Base-by-base conservation (phyloP, 495 filamentous ascomycete genomes). In the Annulohypoxylon bovei region DNA sequence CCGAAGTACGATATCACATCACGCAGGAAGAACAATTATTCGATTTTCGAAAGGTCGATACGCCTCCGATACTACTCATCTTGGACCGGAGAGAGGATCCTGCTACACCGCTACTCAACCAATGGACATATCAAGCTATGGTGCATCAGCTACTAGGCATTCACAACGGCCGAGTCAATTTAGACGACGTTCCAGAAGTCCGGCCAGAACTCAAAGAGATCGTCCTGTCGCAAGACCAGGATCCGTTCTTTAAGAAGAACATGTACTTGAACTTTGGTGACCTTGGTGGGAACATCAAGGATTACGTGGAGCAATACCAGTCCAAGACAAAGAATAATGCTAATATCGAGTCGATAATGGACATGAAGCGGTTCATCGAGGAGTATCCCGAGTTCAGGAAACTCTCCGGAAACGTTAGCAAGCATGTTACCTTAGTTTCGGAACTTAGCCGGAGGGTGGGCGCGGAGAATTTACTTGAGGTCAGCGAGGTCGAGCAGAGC, bases 121-220 rank as follows among this genome's bases (percentile, higher is more conserved):
- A 99, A 77, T 99, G 95, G 95, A 98, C 95, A 28, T 99, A 99
- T 77, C 95, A 98, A 78, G 96, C 96, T 7, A 98, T 98, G 95
- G 96, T 98, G 1, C 95, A 99, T 75, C 95, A 98, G 69, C 80
- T 98, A 23, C 85, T 98, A 33, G 96, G 95, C 12, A 97, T 99
- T 60, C 85, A 92, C 64, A 97, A 97, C 77, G 95, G 95, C 18
- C 87, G 93, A 20, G 95, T 98, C 3, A 91, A 97, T 73, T 83
- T 99, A 44, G 90, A 88, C 65, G 88, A 92, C 57, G 91, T 97
- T 0, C 94, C 94, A 33, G 95, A 98, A 58, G 88, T 98, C 52
- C 86, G 93, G 54, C 91, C 93, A 14, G 95, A 99, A 80, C 84
- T 98, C 25, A 93, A 92, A 80, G 95, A 99, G 82, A 95, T 99